These are phyloP conservation scores for Daphne laureola DNA, from an alignment of 441 rosid species.

Conservation along the genomic window DNA sequence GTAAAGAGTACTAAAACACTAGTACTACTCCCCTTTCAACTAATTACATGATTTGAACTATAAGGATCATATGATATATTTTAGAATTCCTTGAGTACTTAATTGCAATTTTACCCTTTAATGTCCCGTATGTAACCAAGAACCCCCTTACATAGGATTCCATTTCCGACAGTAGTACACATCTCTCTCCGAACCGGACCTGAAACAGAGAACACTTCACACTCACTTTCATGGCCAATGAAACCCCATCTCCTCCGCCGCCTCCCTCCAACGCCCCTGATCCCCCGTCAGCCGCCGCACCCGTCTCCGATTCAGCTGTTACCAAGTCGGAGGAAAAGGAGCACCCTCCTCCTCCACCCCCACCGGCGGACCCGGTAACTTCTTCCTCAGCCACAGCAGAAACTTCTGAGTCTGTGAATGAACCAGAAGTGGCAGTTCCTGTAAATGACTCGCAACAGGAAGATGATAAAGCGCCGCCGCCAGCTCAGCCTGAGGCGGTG, in stretches of 20 bases:
- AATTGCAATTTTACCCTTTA: no score
- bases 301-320: conserved; percentile 10
- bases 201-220: no score
- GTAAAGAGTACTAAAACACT: no score
- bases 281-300: background rate
- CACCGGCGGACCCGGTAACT: conserved; percentile 5
- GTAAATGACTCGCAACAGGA: background rate
- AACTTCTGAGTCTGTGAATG: background rate
- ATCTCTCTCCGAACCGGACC: no score
- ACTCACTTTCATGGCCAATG: conserved; percentile 9
- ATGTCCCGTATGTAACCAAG: no score
- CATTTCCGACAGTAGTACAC: no score
- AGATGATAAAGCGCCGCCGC: conserved; percentile 3
- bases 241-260: conserved; percentile 6
- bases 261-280: conserved; percentile 1
- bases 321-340: conserved; percentile 11
- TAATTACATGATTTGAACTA: no score
- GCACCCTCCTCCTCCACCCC: conserved; percentile 1
- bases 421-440: background rate
- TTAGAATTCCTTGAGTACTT: no score
- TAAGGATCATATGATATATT: no score
- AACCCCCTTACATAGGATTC: no score
- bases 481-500: background rate
- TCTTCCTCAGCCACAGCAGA: conserved; percentile 25
- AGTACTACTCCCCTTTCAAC: no score